These are phyloP conservation scores for Dicorynia guianensis DNA, from an alignment of 306 rosid genomes.

Conservation along the genomic window DNA sequence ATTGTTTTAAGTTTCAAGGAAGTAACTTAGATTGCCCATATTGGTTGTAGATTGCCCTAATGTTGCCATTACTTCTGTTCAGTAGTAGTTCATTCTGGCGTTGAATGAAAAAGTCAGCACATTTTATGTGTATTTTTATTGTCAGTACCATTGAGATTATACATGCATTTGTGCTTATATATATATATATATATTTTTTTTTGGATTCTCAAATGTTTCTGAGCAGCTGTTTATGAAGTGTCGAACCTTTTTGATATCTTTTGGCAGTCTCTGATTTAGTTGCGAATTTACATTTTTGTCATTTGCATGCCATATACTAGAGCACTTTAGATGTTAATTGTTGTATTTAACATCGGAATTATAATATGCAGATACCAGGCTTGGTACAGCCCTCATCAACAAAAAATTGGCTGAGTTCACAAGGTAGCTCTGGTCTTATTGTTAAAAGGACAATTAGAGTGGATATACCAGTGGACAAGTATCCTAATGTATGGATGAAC, in stretches of 20 bases:
- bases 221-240: slow-evolving; percentile 26
- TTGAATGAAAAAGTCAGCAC: slow-evolving; percentile 29
- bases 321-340: slow-evolving; percentile 10
- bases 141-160: slow-evolving; percentile 35
- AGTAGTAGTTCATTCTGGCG: slow-evolving; percentile 17
- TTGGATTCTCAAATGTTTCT: slow-evolving; percentile 32
- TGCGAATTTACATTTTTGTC: slow-evolving; percentile 30
- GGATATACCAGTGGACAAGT: slow-evolving; percentile 85
- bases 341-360: slow-evolving; percentile 48
- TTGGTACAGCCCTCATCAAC: slow-evolving; percentile 74
- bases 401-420: slow-evolving; percentile 81
- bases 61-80: slow-evolving; percentile 14
- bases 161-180: not conserved
- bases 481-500: slow-evolving; percentile 69
- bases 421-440: slow-evolving; percentile 79
- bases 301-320: slow-evolving; percentile 40
- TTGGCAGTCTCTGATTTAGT: slow-evolving; percentile 38
- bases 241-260: slow-evolving; percentile 39
- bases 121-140: slow-evolving; percentile 11
- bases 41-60: slow-evolving; percentile 33
- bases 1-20: slow-evolving; percentile 30
- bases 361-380: slow-evolving; percentile 77
- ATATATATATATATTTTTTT: no score
- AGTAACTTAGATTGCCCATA: slow-evolving; percentile 29
- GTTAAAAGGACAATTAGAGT: slow-evolving; percentile 93